Evolutionary conservation across 352 stramenopile genomes (phyloP).

Genomic region (Phytophthora pisi): DNA sequence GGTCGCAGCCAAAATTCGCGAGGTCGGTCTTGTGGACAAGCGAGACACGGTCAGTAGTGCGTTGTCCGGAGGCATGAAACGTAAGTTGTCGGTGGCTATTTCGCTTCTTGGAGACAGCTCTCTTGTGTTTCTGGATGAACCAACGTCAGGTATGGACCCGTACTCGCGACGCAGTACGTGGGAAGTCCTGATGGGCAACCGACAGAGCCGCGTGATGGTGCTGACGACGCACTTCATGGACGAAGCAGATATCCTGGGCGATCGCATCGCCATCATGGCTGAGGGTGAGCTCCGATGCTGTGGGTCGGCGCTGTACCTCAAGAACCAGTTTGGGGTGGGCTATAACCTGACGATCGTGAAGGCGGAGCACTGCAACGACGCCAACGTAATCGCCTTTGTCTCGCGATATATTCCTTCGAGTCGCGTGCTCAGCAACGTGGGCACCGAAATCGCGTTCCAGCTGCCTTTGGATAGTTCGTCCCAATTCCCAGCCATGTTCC

Average conservation of each 20-base stretch:
- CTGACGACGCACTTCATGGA: constrained; percentile 96
- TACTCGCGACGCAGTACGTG: constrained; percentile 93
- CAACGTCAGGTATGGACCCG: constrained; percentile 94
- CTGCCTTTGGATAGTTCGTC: constrained; percentile 49
- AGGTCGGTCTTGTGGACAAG: constrained; percentile 70
- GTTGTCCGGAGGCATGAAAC: constrained; percentile 88
- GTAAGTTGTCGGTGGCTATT: constrained; percentile 90
- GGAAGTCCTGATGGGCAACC: constrained; percentile 66
- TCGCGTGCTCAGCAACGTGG: constrained; percentile 57
- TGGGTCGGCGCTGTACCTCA: constrained; percentile 73
- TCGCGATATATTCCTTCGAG: constrained; percentile 45
- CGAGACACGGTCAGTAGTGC: constrained; percentile 43
- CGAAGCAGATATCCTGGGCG: constrained; percentile 86
- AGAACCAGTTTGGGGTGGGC: constrained; percentile 64
- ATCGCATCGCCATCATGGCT: constrained; percentile 84
- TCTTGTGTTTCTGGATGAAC: constrained; percentile 89
- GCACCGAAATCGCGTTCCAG: constrained; percentile 62
- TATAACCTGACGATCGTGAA: constrained; percentile 80
- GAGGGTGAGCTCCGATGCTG: constrained; percentile 63
- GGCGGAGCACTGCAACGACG: constrained; percentile 36
- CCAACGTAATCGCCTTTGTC: constrained; percentile 43
- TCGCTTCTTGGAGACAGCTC: constrained; percentile 82
- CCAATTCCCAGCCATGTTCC: constrained; percentile 60
- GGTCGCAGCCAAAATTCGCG: constrained; percentile 49
- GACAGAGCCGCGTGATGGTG: constrained; percentile 72